These are phyloP conservation scores for Ascochyta koolunga DNA, from an alignment of 2,329 filamentous ascomycete species.

Conservation along the genomic window DNA sequence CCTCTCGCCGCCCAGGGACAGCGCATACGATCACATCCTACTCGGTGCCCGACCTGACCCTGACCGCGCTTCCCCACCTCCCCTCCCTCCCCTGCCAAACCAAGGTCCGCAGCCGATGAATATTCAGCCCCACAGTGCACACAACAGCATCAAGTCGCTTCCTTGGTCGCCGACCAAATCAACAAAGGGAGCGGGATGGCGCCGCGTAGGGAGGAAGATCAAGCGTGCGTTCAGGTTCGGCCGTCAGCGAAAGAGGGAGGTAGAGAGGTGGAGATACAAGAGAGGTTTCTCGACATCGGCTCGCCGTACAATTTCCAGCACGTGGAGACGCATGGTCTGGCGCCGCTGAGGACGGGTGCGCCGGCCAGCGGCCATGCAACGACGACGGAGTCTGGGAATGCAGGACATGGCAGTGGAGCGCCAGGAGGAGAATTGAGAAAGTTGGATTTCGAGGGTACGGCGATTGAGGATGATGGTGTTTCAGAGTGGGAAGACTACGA, in stretches of 20 bases:
- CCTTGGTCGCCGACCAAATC: not conserved
- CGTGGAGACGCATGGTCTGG: not conserved
- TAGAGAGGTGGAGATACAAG: not conserved
- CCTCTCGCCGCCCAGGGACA: not conserved
- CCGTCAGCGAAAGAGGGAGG: not conserved
- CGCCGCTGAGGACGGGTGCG: not conserved
- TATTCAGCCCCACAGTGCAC: not conserved
- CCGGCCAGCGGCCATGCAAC: not conserved
- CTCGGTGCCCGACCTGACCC: not conserved
- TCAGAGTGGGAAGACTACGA: constrained; percentile 3
- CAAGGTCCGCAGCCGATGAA: not conserved
- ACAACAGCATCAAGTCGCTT: not conserved
- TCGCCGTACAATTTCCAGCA: not conserved
- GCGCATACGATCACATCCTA: not conserved
- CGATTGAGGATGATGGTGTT: not conserved
- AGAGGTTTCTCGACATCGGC: not conserved
- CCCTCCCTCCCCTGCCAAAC: not conserved
- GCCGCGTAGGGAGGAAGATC: not conserved
- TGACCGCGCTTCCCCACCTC: constrained; percentile 6
- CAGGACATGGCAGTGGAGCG: not conserved
- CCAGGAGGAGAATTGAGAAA: not conserved
- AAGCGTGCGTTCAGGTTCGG: constrained; percentile 4
- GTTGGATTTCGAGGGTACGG: not conserved
- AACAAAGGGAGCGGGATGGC: not conserved
- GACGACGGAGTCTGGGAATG: not conserved